Evolutionary conservation across 169 alveolate species (phyloP), one percentile per base, ranked within the genome.

Genomic region (Plasmodium knowlesi): DNA sequence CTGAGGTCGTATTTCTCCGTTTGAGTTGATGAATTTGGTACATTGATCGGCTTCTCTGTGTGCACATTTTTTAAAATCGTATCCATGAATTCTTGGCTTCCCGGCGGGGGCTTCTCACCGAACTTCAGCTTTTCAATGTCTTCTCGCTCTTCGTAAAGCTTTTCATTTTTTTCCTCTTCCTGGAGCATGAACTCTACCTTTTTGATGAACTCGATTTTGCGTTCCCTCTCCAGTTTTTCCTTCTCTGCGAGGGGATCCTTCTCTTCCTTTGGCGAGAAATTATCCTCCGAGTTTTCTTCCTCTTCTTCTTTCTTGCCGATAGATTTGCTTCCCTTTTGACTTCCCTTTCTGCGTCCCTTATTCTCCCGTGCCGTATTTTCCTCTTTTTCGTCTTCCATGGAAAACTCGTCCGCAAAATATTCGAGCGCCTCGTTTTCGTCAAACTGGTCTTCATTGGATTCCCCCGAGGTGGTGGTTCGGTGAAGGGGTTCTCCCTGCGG

Each of bases 101-200:
- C 93, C 25, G 80, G 82, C 12, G 93, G 84, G 1, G 93, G 93
- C 22, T 86, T 86, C 12, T 86, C 93, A 9, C 86, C 84, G 30
- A 86, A 86, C 30, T 81, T 54, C 41, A 86, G 6, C 37, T 86
- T 86, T 30, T 76, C 86, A 74, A 86, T 86, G 80, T 86, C 82
- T 37, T 71, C 73, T n/a, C 93, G 53, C 70, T 86, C 80, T 76
- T 86, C 93, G 41, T 70, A 54, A 22, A 86, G 67, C 25, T 53
- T 30, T 14, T 76, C 81, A 54, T 86, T 86, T 53, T 74, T 86
- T 43, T 86, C 88, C 32, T 86, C 93, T 50, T 86, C 93, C 71
- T 86, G 22, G 57, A 86, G 70, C 25, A 86, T 37, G 37, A 50
- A 78, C 54, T 86, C 93, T 74, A 86, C 93, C 25, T 25, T 73